Base-by-base conservation (phyloP, 352 stramenopile genomes). In the Paralagenidium karlingii region DNA sequence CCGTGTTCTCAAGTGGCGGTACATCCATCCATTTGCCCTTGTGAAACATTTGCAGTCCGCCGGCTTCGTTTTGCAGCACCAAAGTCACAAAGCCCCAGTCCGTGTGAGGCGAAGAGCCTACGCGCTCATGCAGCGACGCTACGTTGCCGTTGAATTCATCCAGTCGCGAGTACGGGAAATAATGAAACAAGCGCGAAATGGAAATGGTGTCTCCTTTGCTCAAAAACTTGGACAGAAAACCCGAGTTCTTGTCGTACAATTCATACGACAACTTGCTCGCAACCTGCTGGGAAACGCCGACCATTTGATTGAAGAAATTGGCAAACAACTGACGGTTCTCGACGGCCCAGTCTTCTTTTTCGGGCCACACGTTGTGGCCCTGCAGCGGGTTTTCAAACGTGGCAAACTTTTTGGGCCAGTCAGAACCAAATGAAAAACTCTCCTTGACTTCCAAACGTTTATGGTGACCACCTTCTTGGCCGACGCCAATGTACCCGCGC, bases 51-150 rank as follows among this genome's bases (percentile, higher is more conserved):
- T 87, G 76, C 40, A 87, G 60, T 0, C 73, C 76, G 19, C 70
- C 71, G 2, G 56, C 38, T 44, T 90, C 73, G 22, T 36, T 20
- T 52, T 90, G 76, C 45, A 87, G 58, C 40, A 90, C 85, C 40
- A 90, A 63, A 39, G 76, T 90, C 30, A 90, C 56, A 38, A 85
- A 86, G 1, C 76, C 76, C 71, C 73, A 86, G 57, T 90, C 76
- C 30, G 76, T 90, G 53, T 89, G 76, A 6, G 76, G 76, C 24
- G 5, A 24, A 19, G 2, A 19, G 31, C 31, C 15, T 37, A 10
- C 15, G 5, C 31, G 31, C 20, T 19, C 31, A 37, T 8, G 15
- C 31, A 20, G 31, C 31, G 33, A 5, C 9, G n/a, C n/a, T n/a
- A n/a, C n/a, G n/a, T n/a, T n/a, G 24, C 75, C 75, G 43, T 85